These are phyloP conservation scores for Platismatia glauca DNA, from an alignment of 495 filamentous ascomycete genomes.

Conservation along the genomic window DNA sequence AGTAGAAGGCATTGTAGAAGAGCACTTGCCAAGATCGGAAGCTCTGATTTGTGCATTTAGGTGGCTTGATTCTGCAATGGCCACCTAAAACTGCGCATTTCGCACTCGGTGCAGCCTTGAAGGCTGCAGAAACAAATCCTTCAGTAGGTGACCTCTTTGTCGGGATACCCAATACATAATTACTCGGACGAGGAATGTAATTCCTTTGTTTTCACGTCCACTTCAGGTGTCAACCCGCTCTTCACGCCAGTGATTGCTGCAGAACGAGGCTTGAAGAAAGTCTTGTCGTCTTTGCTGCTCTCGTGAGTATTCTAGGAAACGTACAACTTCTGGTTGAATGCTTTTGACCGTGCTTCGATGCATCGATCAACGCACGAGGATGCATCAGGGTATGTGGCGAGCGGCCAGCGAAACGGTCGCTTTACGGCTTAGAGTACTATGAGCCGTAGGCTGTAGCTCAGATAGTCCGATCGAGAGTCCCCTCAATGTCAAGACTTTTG, in stretches of 20 bases:
- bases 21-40: not conserved
- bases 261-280: not conserved
- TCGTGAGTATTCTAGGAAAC: too few relatives aligned
- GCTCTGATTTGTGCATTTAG: not conserved
- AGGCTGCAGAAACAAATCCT: not conserved
- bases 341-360: too few relatives aligned
- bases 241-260: not conserved
- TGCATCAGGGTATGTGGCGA: too few relatives aligned
- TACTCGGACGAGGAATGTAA: not conserved
- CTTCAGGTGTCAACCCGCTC: not conserved
- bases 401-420: too few relatives aligned
- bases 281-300: not conserved
- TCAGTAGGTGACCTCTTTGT: not conserved
- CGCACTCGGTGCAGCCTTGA: not conserved
- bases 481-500: too few relatives aligned
- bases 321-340: too few relatives aligned
- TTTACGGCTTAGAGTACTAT: too few relatives aligned
- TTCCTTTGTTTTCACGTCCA: not conserved
- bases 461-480: too few relatives aligned
- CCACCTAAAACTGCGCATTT: not conserved
- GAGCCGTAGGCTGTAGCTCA: too few relatives aligned
- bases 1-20: not conserved
- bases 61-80: not conserved
- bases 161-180: not conserved
- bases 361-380: too few relatives aligned